Conservation (phyloP, 2,329 filamentous ascomycete species). For the Bimuria novae-zelandiae region DNA sequence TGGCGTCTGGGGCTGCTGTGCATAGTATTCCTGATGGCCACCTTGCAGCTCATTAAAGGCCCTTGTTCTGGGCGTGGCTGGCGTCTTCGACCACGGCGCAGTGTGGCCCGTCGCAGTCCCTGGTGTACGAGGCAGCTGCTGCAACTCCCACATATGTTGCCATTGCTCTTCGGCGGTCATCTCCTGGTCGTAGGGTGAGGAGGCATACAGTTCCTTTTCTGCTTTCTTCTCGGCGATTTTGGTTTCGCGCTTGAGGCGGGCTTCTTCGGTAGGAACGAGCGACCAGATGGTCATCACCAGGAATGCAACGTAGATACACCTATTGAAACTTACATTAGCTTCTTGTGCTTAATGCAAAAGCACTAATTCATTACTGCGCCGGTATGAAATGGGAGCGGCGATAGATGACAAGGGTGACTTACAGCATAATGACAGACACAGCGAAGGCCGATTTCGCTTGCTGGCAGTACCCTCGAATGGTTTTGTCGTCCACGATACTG, state of each 20-base stretch:
- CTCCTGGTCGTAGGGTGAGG: conserved; percentile 34
- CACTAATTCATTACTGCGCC: no score
- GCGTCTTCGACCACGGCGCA: conserved; percentile 29
- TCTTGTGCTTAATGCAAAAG: no score
- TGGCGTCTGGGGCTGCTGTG: conserved; percentile 18
- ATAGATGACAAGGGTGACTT: conserved; percentile 45
- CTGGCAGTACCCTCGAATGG: conserved; percentile 62
- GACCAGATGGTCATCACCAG: conserved; percentile 64
- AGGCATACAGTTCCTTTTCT: conserved; percentile 41
- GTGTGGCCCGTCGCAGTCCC: conserved; percentile 24
- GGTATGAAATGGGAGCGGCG: no score
- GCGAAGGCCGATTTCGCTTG: conserved; percentile 72
- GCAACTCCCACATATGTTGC: conserved; percentile 50
- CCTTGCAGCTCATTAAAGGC: conserved; percentile 38
- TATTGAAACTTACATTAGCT: no score
- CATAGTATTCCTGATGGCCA: conserved; percentile 1
- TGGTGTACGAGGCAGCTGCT: conserved; percentile 43
- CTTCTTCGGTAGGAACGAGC: conserved; percentile 50
- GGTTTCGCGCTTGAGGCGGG: conserved; percentile 28
- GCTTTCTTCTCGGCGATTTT: conserved; percentile 41
- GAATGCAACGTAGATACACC: conserved; percentile 66
- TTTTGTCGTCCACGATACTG: conserved; percentile 60
- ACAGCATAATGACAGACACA: conserved; percentile 70
- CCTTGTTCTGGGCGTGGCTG: conserved; percentile 41
- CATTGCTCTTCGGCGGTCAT: conserved; percentile 46